phyloP scores from a whole-genome alignment of 352 stramenopile genomes.

The Phytophthora idaei region DNA sequence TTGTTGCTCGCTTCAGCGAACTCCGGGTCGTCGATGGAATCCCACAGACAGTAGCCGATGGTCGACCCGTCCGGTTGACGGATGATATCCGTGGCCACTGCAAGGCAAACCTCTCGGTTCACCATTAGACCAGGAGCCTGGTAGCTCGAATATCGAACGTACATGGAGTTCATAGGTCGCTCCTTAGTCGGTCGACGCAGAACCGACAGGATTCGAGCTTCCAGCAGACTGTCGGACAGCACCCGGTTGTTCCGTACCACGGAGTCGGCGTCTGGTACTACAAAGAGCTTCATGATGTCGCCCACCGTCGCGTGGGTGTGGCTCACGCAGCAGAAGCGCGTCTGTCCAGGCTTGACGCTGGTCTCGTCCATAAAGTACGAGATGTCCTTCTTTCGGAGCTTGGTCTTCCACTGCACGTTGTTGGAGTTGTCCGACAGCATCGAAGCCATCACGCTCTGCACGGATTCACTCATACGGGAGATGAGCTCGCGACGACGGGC shows the following conservation, averaged over 20 bases:
- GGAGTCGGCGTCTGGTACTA: conserved; percentile 42
- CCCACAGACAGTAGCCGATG: conserved; percentile 68
- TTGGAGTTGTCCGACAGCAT: conserved; percentile 45
- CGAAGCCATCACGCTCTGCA: conserved; percentile 51
- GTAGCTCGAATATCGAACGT: conserved; percentile 43
- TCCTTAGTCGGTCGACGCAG: conserved; percentile 41
- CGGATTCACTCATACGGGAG: conserved; percentile 29
- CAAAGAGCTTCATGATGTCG: conserved; percentile 60
- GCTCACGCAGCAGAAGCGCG: conserved; percentile 62
- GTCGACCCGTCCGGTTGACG: conserved; percentile 45
- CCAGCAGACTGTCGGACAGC: conserved; percentile 53
- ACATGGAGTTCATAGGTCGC: conserved; percentile 43
- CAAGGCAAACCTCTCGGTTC: conserved; percentile 45
- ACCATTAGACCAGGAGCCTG: conserved; percentile 41
- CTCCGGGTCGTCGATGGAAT: conserved; percentile 51
- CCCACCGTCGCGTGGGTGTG: conserved; percentile 41
- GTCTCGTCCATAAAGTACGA: conserved; percentile 59
- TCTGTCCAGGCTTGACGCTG: conserved; percentile 44
- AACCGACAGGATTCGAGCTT: conserved; percentile 47
- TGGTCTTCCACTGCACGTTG: conserved; percentile 50
- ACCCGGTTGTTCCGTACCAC: conserved; percentile 52
- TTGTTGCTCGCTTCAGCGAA: conserved; percentile 28
- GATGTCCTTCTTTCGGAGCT: conserved; percentile 49
- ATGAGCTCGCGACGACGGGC: conserved; percentile 34
- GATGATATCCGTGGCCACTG: conserved; percentile 44